phyloP scores from a whole-genome alignment of 2,329 filamentous ascomycete species.

The Apiospora arundinis region DNA sequence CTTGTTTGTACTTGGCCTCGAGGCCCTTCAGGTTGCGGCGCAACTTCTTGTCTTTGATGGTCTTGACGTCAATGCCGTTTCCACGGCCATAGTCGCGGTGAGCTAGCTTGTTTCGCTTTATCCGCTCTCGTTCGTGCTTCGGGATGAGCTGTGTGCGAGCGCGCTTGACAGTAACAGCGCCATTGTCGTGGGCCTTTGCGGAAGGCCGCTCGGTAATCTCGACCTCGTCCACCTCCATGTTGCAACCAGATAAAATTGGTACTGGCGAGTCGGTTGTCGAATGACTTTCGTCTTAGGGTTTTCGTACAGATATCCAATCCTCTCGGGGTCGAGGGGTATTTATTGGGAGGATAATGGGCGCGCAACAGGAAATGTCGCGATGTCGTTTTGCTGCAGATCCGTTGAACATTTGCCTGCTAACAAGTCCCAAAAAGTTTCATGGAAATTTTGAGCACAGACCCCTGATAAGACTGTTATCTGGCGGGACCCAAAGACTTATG shows the following conservation, averaged over 20 bases:
- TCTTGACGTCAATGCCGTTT: slow-evolving; percentile 72
- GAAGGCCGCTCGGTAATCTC: slow-evolving; percentile 42
- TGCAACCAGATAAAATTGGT: slow-evolving; percentile 13
- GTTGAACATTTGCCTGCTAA: background rate
- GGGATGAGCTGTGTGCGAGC: slow-evolving; percentile 58
- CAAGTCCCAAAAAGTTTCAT: slow-evolving; percentile 19
- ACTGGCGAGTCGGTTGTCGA: background rate
- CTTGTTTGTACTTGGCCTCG: slow-evolving; percentile 83
- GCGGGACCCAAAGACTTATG: background rate
- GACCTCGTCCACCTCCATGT: slow-evolving; percentile 37
- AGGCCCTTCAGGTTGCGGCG: slow-evolving; percentile 78
- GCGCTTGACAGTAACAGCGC: slow-evolving; percentile 57
- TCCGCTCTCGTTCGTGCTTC: slow-evolving; percentile 57
- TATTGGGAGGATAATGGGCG: background rate
- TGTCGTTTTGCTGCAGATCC: slow-evolving; percentile 8
- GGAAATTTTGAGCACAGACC: slow-evolving; percentile 21
- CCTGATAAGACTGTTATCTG: slow-evolving; percentile 16
- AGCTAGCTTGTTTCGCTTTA: slow-evolving; percentile 64
- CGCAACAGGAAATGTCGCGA: background rate
- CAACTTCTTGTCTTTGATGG: slow-evolving; percentile 88
- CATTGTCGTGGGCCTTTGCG: slow-evolving; percentile 54
- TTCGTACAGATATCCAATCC: too few species aligned
- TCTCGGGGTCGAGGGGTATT: background rate
- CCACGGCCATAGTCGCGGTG: slow-evolving; percentile 86
- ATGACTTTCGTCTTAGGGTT: background rate